Conservation (phyloP, 371 early-diverging fungal genomes). For the Syncephalastrum monosporum region DNA sequence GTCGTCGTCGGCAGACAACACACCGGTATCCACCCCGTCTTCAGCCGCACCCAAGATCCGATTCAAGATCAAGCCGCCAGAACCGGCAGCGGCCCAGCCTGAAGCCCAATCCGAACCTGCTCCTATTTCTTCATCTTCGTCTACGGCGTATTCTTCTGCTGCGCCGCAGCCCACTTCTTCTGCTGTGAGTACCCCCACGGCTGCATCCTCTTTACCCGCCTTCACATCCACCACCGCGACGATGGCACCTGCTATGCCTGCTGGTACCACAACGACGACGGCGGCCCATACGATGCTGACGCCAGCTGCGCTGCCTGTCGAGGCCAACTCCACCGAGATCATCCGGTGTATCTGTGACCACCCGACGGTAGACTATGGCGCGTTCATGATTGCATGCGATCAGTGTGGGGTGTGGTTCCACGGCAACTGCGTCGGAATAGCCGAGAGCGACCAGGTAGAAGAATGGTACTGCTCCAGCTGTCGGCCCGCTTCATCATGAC, state of each 20-base stretch:
- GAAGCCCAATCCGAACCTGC: conserved; percentile 1
- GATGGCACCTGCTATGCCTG: neutral
- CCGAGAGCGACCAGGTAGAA: conserved; percentile 49
- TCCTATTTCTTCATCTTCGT: neutral
- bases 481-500: no score
- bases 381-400: conserved; percentile 83
- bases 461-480: conserved; percentile 38
- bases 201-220: neutral
- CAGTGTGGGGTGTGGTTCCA: conserved; percentile 75
- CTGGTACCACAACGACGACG: neutral
- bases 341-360: conserved; percentile 70
- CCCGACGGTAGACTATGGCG: conserved; percentile 68
- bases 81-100: conserved; percentile 8
- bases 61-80: conserved; percentile 44
- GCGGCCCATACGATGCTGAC: no score
- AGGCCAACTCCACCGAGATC: conserved; percentile 32
- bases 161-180: conserved; percentile 1
- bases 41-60: conserved; percentile 43
- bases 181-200: neutral
- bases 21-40: conserved; percentile 12
- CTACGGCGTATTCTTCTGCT: neutral
- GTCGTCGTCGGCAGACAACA: conserved; percentile 11
- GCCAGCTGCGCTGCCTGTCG: neutral
- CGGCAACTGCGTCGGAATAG: conserved; percentile 68
- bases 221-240: conserved; percentile 1